Conservation (phyloP, 495 filamentous ascomycete genomes). For the Trichoderma parareesei region DNA sequence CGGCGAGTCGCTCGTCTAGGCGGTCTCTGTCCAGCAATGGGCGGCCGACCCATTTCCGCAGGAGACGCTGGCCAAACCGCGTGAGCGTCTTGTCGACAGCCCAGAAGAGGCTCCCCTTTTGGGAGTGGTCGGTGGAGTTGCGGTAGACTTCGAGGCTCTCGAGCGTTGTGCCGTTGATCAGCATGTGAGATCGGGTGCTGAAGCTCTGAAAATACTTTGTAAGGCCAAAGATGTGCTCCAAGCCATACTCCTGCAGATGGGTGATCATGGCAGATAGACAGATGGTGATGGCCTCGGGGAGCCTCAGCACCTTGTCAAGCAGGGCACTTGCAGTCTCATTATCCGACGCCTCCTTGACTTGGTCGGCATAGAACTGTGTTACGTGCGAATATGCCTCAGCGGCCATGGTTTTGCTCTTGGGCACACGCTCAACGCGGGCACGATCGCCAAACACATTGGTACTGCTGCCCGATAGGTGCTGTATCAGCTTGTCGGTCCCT, state of each 20-base stretch:
- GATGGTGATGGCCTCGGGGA: conserved; percentile 79
- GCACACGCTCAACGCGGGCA: conserved; percentile 71
- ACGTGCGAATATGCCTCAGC: conserved; percentile 83
- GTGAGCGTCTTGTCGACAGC: conserved; percentile 88
- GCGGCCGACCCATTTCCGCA: conserved; percentile 92
- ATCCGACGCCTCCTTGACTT: conserved; percentile 51
- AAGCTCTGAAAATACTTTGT: conserved; percentile 98
- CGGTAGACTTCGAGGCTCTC: conserved; percentile 93
- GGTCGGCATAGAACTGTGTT: conserved; percentile 86
- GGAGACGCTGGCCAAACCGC: conserved; percentile 75
- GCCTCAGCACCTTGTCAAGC: conserved; percentile 75
- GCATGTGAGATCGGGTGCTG: conserved; percentile 88
- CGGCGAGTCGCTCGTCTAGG: conserved; percentile 76
- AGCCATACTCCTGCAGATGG: conserved; percentile 84
- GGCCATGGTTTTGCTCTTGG: conserved; percentile 73
- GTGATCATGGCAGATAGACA: conserved; percentile 97
- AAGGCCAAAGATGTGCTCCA: conserved; percentile 93
- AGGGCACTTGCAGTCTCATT: conserved; percentile 47
- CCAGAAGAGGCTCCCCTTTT: conserved; percentile 92
- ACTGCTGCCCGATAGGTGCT: conserved; percentile 76
- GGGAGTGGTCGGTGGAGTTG: conserved; percentile 81
- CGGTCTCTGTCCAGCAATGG: conserved; percentile 72
- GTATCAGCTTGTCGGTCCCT: conserved; percentile 86
- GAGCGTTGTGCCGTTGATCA: conserved; percentile 90
- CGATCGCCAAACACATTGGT: conserved; percentile 91